Evolutionary conservation across 805 yeast genomes (phyloP).

Genomic region (Kazachstania bromeliacearum): DNA sequence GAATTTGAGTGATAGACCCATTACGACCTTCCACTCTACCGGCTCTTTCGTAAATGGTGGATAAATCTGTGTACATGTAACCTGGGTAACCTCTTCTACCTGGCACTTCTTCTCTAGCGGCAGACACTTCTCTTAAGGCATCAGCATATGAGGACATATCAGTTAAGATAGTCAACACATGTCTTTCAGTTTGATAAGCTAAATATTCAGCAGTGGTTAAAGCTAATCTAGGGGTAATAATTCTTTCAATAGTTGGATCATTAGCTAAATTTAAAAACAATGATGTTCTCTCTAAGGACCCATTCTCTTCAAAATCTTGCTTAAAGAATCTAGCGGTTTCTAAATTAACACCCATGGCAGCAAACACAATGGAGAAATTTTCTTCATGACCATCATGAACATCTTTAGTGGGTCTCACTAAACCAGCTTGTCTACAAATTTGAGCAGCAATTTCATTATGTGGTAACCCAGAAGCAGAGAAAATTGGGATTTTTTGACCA

Average conservation of each 20-base stretch:
- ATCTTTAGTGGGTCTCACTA: constrained; percentile 98
- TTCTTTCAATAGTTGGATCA: constrained; percentile 99
- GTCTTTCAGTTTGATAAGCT: constrained; percentile 99
- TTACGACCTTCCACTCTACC: constrained; percentile 99
- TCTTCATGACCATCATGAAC: constrained; percentile 99
- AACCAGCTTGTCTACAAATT: constrained; percentile 98
- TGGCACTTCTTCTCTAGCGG: constrained; percentile 99
- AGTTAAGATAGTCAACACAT: constrained; percentile 92
- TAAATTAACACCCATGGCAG: constrained; percentile 99
- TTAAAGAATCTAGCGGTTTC: constrained; percentile 98
- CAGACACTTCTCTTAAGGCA: constrained; percentile 98
- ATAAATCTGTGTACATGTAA: constrained; percentile 99
- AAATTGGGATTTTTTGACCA: constrained; percentile 98
- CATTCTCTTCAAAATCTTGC: constrained; percentile 98
- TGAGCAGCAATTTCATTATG: constrained; percentile 99
- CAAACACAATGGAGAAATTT: constrained; percentile 96
- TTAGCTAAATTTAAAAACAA: constrained; percentile 95
- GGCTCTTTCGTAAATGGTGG: constrained; percentile 98
- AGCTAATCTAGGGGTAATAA: constrained; percentile 97
- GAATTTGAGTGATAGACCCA: constrained; percentile 98
- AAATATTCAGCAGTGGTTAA: constrained; percentile 96
- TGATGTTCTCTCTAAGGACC: constrained; percentile 95
- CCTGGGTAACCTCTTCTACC: constrained; percentile 99
- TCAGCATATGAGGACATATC: constrained; percentile 99
- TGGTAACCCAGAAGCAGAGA: constrained; percentile 98